Conservation (phyloP, 768 basidiomycete species). For the Dioszegia hungarica region DNA sequence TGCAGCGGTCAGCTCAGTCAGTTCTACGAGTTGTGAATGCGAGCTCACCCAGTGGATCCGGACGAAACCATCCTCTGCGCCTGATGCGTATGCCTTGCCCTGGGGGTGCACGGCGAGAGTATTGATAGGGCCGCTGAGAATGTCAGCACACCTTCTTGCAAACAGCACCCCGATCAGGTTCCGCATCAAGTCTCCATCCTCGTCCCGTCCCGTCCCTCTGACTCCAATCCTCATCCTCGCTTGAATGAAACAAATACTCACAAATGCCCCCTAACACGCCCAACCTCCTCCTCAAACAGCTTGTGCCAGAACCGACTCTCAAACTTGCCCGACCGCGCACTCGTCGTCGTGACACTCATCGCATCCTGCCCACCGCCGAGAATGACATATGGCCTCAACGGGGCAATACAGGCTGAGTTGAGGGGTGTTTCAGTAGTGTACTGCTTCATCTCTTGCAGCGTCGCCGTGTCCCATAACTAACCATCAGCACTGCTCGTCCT, state of each 20-base stretch:
- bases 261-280: constrained; percentile 97
- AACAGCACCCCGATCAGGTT: too few species aligned
- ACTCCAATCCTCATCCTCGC: not conserved
- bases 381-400: constrained; percentile 77
- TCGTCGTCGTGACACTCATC: constrained; percentile 94
- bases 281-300: constrained; percentile 92
- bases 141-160: too few species aligned
- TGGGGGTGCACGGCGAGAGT: constrained; percentile 90
- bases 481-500: not conserved
- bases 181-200: too few species aligned
- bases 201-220: too few species aligned
- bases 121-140: constrained; percentile 39
- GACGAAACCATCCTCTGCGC: constrained; percentile 87
- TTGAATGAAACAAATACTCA: constrained; percentile 52
- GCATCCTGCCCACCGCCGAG: constrained; percentile 97
- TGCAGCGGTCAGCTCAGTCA: constrained; percentile 14
- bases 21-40: not conserved
- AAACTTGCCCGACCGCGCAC: constrained; percentile 89
- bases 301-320: constrained; percentile 98
- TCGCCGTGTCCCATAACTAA: constrained; percentile 59
- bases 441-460: constrained; percentile 84
- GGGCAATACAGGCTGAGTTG: constrained; percentile 85
- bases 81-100: constrained; percentile 84
- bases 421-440: constrained; percentile 88
- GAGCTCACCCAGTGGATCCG: constrained; percentile 47